Base-by-base conservation (phyloP, 148 eudicot species). In the Simmondsia chinensis region DNA sequence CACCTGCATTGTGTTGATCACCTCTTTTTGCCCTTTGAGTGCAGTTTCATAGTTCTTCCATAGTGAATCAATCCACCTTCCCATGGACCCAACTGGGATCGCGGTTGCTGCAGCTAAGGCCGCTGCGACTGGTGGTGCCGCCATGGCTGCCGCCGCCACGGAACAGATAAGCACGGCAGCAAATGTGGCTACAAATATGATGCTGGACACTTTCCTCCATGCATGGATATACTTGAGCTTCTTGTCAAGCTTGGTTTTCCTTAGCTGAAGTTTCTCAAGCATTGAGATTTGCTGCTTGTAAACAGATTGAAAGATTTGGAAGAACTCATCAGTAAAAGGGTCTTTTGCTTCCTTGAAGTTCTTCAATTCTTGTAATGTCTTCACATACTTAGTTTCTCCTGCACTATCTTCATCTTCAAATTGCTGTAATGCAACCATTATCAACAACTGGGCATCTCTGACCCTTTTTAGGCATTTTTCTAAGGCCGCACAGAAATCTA, bases 151-250 rank as follows among this genome's bases (percentile, higher is more conserved):
- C 0, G 96, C 94, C 68, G 86, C 99, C 35, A 86, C 96, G 2
- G 99, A 93, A 60, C 99, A 93, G 25, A 93, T 93, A 51, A 93
- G 50, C 56, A 93, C 96, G 0, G 96, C 68, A 0, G 99, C 96
- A 48, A 93, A 86, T 2, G 99, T 82, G 15, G 96, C 87, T 0
- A 64, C 94, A 33, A 93, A 93, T 30, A 93, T 82, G 5, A 93
- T 63, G 12, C 65, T 75, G 0, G 99, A 86, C 0, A 93, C 83
- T 53, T 80, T 93, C 54, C 86, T 76, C 99, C 99, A 93, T n/a
- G 88, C 81, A 57, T 73, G 72, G 20, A 86, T 69, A 39, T 55
- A 61, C 56, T 66, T 86, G 1, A 86, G 71, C 72, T 82, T 93
- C 71, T 80, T 86, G 36, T 93, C 99, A 11, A 86, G 81, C 74